Conservation (phyloP, 805 yeast species). For the Saccharomycopsis fibuligera region DNA sequence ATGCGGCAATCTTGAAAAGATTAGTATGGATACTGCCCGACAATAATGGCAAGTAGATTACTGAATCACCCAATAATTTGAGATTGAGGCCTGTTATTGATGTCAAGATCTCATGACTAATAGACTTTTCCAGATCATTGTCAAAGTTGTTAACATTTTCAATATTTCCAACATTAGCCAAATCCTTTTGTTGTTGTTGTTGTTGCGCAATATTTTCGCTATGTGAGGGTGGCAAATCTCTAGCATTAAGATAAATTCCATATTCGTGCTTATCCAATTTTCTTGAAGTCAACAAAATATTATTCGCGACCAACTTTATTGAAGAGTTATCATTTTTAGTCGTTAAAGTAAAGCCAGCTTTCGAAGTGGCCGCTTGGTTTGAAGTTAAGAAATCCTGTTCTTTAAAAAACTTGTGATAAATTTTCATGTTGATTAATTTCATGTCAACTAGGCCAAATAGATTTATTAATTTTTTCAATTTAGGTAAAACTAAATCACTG, state of each 20-base stretch:
- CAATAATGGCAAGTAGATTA: conserved; percentile 7
- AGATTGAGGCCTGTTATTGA: conserved; percentile 5
- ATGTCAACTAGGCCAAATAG: conserved; percentile 4
- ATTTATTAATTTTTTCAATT: not conserved
- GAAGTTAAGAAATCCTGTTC: not conserved
- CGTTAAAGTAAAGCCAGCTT: not conserved
- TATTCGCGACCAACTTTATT: not conserved
- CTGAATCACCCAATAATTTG: not conserved
- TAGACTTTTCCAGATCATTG: not conserved
- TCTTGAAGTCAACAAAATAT: not conserved
- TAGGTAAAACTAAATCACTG: not conserved
- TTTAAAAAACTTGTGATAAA: conserved; percentile 3
- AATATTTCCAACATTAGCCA: too few species aligned
- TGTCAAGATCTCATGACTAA: conserved; percentile 8
- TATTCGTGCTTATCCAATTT: not conserved
- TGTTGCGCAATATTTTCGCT: not conserved
- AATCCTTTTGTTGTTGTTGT: too few species aligned
- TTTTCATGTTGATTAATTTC: conserved; percentile 6
- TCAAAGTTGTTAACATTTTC: too few species aligned
- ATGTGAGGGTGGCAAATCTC: not conserved
- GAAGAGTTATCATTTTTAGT: not conserved
- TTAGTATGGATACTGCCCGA: conserved; percentile 7
- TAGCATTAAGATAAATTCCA: conserved; percentile 3
- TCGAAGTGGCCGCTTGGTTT: not conserved
- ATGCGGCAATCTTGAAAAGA: not conserved